These are phyloP conservation scores for Ascochyta lentis DNA, from an alignment of 2,329 filamentous ascomycete species.

Conservation along the genomic window DNA sequence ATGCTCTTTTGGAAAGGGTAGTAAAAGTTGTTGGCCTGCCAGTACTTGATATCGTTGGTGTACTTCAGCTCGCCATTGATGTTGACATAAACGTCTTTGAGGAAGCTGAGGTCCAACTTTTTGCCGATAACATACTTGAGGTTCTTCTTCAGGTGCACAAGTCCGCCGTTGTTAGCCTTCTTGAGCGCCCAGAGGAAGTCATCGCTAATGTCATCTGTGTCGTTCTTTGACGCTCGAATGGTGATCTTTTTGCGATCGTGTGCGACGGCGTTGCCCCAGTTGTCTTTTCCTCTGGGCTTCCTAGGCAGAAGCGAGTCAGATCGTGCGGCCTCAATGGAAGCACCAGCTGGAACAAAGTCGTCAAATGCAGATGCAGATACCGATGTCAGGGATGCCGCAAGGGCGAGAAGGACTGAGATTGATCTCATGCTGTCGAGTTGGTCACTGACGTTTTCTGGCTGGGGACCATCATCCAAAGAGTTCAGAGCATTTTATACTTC, in stretches of 20 bases:
- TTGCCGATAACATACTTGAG: constrained; percentile 65
- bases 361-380: constrained; percentile 22
- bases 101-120: constrained; percentile 64
- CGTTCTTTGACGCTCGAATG: constrained; percentile 61
- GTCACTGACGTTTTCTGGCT: not conserved
- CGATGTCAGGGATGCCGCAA: constrained; percentile 22
- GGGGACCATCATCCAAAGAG: not conserved
- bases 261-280: constrained; percentile 40
- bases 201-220: constrained; percentile 63
- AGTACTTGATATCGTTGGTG: constrained; percentile 56
- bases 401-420: constrained; percentile 20
- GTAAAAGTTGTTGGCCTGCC: constrained; percentile 60
- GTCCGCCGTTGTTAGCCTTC: constrained; percentile 65
- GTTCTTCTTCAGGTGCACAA: constrained; percentile 61
- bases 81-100: constrained; percentile 64
- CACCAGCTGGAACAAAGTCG: constrained; percentile 24
- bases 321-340: constrained; percentile 17
- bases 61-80: constrained; percentile 63
- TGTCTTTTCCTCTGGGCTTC: constrained; percentile 30
- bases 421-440: constrained; percentile 28
- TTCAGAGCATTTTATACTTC: constrained; percentile 4
- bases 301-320: constrained; percentile 16
- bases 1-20: constrained; percentile 62
- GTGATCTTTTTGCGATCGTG: constrained; percentile 56
- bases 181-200: constrained; percentile 63